A percentile compares a stretch with the other conserved stretches of the same genome.
These are phyloP conservation scores for Bidens hawaiensis DNA, from an alignment of 140 eudicot genomes.

Conservation along the genomic window DNA sequence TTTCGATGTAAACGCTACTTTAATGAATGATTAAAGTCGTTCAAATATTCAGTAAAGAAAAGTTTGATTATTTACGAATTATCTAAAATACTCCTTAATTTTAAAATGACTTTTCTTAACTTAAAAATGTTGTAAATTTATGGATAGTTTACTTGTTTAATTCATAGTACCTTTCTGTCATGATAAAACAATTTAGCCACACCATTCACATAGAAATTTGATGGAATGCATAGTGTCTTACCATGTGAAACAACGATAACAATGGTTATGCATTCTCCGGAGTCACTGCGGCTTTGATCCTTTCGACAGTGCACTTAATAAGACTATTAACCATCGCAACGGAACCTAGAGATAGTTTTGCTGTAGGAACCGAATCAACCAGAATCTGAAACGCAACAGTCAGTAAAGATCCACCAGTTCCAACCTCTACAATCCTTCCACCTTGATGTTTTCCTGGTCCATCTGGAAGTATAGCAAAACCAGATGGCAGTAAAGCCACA, in stretches of 20 bases:
- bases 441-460: conserved; percentile 33
- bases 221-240: conserved; percentile 8
- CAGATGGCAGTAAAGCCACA: conserved; percentile 71
- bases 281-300: conserved; percentile 61
- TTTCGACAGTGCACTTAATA: conserved; percentile 71
- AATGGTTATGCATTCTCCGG: conserved; percentile 29
- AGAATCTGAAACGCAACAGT: conserved; percentile 77
- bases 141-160: no score
- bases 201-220: no score
- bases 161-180: no score
- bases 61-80: no score
- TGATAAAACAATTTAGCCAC: no score
- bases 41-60: no score
- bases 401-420: conserved; percentile 64
- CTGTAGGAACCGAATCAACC: conserved; percentile 78
- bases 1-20: no score
- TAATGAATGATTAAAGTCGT: no score
- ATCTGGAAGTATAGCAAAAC: conserved; percentile 73
- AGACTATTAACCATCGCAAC: conserved; percentile 79
- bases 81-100: no score
- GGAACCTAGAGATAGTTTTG: conserved; percentile 71
- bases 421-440: conserved; percentile 22
- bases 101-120: no score
- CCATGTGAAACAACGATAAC: conserved; percentile 13
- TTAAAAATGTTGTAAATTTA: no score